Evolutionary conservation across 306 rosid species (phyloP).

Genomic region (Begonia fuchsioides): DNA sequence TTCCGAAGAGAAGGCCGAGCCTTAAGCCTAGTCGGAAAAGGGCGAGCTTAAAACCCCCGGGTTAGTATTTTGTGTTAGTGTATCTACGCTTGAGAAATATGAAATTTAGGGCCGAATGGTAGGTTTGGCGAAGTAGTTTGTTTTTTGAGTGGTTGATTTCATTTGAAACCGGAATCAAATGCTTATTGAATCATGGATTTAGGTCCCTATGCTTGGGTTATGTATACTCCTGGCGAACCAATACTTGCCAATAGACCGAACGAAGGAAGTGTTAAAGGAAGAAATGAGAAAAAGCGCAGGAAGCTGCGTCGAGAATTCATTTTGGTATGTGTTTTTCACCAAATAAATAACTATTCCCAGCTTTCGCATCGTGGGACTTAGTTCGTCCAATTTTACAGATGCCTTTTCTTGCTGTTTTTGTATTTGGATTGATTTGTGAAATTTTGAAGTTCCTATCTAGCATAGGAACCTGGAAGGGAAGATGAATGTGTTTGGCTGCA

Average conservation of each 20-base stretch:
- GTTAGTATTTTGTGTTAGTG: conserved; percentile 11
- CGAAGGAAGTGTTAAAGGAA: conserved; percentile 79
- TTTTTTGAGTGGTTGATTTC: background rate
- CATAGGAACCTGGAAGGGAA: too few relatives aligned
- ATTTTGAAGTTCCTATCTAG: too few relatives aligned
- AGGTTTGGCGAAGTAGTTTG: too few relatives aligned
- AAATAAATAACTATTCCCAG: too few relatives aligned
- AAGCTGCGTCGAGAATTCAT: conserved; percentile 69
- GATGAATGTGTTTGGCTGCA: too few relatives aligned
- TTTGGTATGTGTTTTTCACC: conserved; percentile 32
- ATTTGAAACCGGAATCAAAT: background rate
- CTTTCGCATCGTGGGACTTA: too few relatives aligned
- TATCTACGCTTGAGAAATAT: too few relatives aligned
- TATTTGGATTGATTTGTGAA: too few relatives aligned
- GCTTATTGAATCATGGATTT: conserved; percentile 4
- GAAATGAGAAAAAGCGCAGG: conserved; percentile 85
- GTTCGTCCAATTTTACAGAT: too few relatives aligned
- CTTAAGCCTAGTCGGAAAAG: conserved; percentile 63
- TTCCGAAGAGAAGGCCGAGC: conserved; percentile 65
- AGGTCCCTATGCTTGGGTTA: conserved; percentile 86
- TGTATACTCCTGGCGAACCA: conserved; percentile 50
- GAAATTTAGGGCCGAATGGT: too few relatives aligned
- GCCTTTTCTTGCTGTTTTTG: too few relatives aligned
- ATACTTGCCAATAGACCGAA: conserved; percentile 22
- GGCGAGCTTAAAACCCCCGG: conserved; percentile 59